A percentile compares a stretch with the other conserved stretches of the same genome.
Conservation (phyloP, 2,329 filamentous ascomycete genomes). For the Ophiostoma ulmi region DNA sequence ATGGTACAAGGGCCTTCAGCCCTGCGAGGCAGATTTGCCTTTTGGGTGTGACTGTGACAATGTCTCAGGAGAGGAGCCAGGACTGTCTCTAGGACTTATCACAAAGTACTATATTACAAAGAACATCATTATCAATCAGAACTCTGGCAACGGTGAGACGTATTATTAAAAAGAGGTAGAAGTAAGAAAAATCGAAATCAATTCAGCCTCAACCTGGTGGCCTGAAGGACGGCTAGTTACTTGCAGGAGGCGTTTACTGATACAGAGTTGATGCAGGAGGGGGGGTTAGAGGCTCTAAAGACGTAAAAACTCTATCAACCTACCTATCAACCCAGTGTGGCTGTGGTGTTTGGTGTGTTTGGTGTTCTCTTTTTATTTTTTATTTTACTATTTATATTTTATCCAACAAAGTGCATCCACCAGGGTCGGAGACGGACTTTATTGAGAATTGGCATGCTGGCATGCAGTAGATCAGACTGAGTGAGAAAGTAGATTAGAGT, state of each 20-base stretch:
- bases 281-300: not conserved
- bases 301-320: not conserved
- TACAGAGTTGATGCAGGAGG: not conserved
- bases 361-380: not conserved
- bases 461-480: not conserved
- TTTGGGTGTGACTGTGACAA: not conserved
- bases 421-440: constrained; percentile 4
- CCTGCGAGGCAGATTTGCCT: constrained; percentile 22
- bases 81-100: not conserved
- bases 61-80: not conserved
- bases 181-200: not conserved
- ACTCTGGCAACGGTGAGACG: not conserved
- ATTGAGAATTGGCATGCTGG: not conserved
- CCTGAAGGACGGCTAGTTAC: not conserved
- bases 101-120: not conserved
- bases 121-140: not conserved
- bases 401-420: not conserved
- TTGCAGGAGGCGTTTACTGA: not conserved
- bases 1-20: constrained; percentile 13
- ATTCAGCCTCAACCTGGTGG: not conserved
- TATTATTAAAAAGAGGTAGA: not conserved
- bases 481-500: constrained; percentile 5
- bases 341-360: not conserved
- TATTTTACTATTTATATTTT: not conserved
- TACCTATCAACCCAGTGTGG: constrained; percentile 7